phyloP scores from a whole-genome alignment of 2,329 filamentous ascomycete species.

The Colletotrichum sp. region DNA sequence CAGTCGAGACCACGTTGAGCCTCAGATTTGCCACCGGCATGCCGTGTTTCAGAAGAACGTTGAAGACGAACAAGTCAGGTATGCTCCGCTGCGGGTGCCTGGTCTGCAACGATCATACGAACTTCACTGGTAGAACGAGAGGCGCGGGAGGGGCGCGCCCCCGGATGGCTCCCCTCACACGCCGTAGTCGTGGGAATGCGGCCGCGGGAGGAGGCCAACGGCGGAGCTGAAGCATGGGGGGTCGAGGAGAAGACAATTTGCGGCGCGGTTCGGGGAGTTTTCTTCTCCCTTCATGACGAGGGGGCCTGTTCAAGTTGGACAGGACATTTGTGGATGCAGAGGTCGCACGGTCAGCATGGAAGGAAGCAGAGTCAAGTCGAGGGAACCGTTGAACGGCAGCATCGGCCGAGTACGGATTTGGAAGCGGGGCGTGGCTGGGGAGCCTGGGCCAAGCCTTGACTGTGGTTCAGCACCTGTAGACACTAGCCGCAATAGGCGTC shows the following conservation, averaged over 20 bases:
- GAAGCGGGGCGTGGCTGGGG: constrained; percentile 11
- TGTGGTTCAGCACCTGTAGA: background rate
- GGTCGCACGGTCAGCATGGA: background rate
- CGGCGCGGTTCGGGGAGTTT: background rate
- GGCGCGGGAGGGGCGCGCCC: background rate
- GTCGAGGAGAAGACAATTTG: background rate
- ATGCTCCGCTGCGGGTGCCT: background rate
- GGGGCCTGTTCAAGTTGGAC: background rate
- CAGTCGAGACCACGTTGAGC: constrained; percentile 9
- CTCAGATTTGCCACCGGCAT: constrained; percentile 6
- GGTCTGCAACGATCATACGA: background rate
- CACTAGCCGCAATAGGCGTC: background rate
- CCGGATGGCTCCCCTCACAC: background rate
- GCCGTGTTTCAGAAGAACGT: background rate
- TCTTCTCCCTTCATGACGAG: background rate
- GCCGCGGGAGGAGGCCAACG: constrained; percentile 7
- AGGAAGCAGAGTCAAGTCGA: background rate
- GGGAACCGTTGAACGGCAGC: background rate
- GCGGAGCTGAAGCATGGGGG: background rate
- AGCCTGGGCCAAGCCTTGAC: background rate
- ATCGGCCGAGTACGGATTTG: constrained; percentile 8
- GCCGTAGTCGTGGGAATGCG: background rate
- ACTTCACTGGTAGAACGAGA: background rate
- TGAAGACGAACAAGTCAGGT: background rate
- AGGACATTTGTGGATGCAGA: background rate